Evolutionary conservation across 148 eudicot species (phyloP).

Genomic region (Diospyros lotus): DNA sequence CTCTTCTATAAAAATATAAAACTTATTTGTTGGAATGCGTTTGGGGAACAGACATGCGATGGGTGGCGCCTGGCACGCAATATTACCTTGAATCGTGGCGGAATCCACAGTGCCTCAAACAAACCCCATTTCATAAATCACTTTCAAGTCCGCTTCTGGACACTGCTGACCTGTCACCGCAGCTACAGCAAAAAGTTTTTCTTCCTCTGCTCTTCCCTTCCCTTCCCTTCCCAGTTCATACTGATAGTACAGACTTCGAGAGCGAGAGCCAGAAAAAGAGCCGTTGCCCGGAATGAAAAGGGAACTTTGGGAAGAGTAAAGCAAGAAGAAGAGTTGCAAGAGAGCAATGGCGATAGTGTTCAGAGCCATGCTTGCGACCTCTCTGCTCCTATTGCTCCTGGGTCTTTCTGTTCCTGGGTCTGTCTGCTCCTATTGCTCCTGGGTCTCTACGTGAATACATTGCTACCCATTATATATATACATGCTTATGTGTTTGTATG

Average conservation of each 20-base stretch:
- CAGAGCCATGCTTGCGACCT: slow-evolving; percentile 35
- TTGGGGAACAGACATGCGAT: no score
- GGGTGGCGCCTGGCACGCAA: no score
- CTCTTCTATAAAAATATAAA: no score
- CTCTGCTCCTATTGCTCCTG: slow-evolving; percentile 37
- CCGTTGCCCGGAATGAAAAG: not conserved
- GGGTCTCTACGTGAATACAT: not conserved
- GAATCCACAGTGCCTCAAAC: slow-evolving; percentile 25
- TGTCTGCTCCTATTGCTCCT: slow-evolving; percentile 10
- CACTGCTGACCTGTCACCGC: slow-evolving; percentile 5
- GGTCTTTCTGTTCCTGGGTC: no score
- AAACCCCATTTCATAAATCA: slow-evolving; percentile 13
- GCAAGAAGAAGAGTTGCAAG: not conserved
- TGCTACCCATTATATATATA: not conserved
- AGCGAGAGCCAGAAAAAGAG: not conserved
- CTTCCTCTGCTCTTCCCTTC: not conserved
- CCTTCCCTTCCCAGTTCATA: not conserved
- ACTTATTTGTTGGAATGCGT: no score
- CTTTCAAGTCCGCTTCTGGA: slow-evolving; percentile 26
- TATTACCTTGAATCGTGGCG: not conserved
- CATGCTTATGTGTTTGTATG: not conserved
- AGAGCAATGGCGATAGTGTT: slow-evolving; percentile 39
- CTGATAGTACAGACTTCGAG: no score
- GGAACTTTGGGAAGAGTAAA: slow-evolving; percentile 8
- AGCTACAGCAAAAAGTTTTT: not conserved